Conservation (phyloP, 2,329 filamentous ascomycete species). For the Claviceps pusilla region DNA sequence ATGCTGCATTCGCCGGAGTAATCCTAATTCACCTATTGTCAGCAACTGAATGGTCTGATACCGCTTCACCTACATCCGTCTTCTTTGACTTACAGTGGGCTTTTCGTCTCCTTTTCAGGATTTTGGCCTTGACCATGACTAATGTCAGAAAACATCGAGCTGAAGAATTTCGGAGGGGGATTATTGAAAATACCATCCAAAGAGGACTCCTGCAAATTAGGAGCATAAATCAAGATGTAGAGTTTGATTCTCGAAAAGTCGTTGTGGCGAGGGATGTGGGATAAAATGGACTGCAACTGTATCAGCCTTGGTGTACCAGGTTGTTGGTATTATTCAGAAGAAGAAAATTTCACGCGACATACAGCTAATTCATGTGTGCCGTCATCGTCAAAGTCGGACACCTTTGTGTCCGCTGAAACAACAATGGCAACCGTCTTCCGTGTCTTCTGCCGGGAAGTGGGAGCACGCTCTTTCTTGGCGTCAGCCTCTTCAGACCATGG, state of each 20-base stretch:
- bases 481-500: conserved; percentile 86
- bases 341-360: conserved; percentile 23
- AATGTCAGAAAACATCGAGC: conserved; percentile 82
- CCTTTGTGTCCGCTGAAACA: conserved; percentile 59
- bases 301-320: conserved; percentile 3
- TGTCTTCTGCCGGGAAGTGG: conserved; percentile 28
- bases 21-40: background rate
- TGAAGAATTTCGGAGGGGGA: conserved; percentile 42
- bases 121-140: conserved; percentile 56
- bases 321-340: background rate
- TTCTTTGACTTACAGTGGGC: conserved; percentile 32
- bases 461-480: conserved; percentile 38
- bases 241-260: conserved; percentile 61
- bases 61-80: too few species aligned
- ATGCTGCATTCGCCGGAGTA: conserved; percentile 40
- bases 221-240: conserved; percentile 82
- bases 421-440: conserved; percentile 77
- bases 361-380: conserved; percentile 66
- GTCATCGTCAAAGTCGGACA: conserved; percentile 43
- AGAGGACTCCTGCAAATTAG: conserved; percentile 54
- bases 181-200: conserved; percentile 36
- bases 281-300: conserved; percentile 57
- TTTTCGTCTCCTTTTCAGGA: conserved; percentile 48
- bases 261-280: conserved; percentile 66
- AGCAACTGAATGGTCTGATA: background rate